These are phyloP conservation scores for Fonsecaea erecta DNA, from an alignment of 2,329 filamentous ascomycete species.

Conservation along the genomic window DNA sequence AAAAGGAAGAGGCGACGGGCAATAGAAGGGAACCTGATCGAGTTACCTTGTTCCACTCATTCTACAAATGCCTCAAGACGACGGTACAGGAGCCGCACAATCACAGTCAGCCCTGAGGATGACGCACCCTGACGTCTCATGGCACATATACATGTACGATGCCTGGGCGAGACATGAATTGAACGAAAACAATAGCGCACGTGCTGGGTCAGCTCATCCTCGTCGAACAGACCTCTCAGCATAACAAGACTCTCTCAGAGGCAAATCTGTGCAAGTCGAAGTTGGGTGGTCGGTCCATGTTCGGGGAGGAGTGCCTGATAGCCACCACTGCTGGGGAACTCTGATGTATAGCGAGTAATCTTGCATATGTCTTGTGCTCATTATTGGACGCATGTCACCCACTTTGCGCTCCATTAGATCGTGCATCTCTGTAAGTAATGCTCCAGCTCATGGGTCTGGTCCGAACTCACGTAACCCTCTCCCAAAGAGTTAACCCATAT, in stretches of 20 bases:
- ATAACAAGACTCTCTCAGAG: background rate
- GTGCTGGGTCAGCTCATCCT: background rate
- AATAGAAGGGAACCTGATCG: no score
- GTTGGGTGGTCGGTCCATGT: background rate
- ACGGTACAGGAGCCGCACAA: background rate
- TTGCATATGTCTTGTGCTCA: background rate
- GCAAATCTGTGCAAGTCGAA: background rate
- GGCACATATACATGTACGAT: background rate
- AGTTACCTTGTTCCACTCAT: background rate
- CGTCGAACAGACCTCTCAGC: background rate
- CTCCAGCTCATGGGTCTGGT: background rate
- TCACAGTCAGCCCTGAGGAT: background rate
- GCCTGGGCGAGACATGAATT: no score
- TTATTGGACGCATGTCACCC: background rate
- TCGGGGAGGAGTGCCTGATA: background rate
- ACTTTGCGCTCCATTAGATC: background rate
- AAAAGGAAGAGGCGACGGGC: background rate
- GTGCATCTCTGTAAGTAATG: background rate
- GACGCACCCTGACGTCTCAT: background rate
- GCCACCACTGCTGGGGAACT: background rate
- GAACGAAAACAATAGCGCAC: background rate
- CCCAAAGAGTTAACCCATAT: constrained; percentile 22
- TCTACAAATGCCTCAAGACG: background rate
- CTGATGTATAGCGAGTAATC: background rate
- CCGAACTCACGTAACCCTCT: background rate